phyloP scores from a whole-genome alignment of 2,329 filamentous ascomycete genomes.

The Penicillium vulpinum region DNA sequence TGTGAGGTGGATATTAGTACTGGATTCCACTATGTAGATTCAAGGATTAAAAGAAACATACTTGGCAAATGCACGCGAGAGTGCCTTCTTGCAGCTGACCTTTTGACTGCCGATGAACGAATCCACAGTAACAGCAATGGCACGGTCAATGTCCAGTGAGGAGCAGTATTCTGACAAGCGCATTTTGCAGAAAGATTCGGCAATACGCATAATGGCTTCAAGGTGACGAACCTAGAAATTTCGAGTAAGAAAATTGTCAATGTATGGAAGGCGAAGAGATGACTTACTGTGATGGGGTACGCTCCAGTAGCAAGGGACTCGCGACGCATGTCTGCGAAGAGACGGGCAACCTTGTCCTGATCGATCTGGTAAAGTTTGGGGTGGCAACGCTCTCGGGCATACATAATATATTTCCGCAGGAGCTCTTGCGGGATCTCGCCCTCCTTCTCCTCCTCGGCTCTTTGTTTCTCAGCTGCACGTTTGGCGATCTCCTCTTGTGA shows the following conservation, averaged over 20 bases:
- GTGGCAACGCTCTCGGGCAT: constrained; percentile 81
- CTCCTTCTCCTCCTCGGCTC: constrained; percentile 53
- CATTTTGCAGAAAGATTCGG: constrained; percentile 96
- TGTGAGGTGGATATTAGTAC: constrained; percentile 18
- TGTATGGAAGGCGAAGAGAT: neutral
- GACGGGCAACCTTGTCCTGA: constrained; percentile 88
- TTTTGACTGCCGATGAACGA: constrained; percentile 97
- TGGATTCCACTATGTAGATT: neutral
- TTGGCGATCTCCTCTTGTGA: constrained; percentile 49
- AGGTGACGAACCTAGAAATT: constrained; percentile 79
- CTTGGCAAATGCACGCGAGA: constrained; percentile 93
- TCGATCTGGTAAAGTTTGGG: constrained; percentile 98
- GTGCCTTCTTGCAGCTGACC: constrained; percentile 94
- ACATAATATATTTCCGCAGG: constrained; percentile 93
- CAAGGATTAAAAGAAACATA: constrained; percentile 59
- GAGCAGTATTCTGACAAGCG: constrained; percentile 94
- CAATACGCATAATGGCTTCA: constrained; percentile 95
- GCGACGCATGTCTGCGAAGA: constrained; percentile 94
- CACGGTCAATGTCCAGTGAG: constrained; percentile 87
- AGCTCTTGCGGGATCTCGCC: constrained; percentile 87
- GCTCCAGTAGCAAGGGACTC: constrained; percentile 92
- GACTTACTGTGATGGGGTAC: constrained; percentile 92
- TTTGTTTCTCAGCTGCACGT: constrained; percentile 42
- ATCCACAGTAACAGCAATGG: constrained; percentile 94
- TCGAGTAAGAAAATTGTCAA: constrained; percentile 6